Conservation (phyloP, 2,329 filamentous ascomycete species). For the Polytolypa hystricis region DNA sequence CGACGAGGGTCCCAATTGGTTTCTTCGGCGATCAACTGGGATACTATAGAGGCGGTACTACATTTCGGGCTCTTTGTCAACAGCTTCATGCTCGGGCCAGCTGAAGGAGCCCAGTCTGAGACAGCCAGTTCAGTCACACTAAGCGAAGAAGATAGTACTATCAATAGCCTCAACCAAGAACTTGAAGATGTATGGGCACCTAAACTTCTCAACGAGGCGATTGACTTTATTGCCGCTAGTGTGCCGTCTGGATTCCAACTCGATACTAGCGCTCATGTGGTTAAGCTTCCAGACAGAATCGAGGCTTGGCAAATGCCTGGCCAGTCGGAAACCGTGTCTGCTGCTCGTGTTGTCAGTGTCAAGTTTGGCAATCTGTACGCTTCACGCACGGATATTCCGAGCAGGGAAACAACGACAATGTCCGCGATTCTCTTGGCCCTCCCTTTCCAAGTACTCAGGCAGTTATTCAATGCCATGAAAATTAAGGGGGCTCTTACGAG, state of each 20-base stretch:
- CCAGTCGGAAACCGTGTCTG: constrained; percentile 11
- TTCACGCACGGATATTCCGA: constrained; percentile 10
- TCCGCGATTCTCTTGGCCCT: constrained; percentile 21
- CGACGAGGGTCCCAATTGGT: constrained; percentile 18
- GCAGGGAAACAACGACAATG: constrained; percentile 10
- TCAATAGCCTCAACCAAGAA: constrained; percentile 6
- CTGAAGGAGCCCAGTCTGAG: not conserved
- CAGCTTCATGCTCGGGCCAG: constrained; percentile 14
- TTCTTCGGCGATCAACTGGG: constrained; percentile 17
- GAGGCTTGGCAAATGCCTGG: constrained; percentile 16
- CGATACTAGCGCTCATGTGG: constrained; percentile 16
- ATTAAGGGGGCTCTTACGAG: constrained; percentile 9
- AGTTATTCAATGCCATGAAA: constrained; percentile 14
- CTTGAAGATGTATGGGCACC: constrained; percentile 8
- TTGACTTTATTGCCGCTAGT: constrained; percentile 17
- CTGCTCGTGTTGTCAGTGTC: constrained; percentile 14
- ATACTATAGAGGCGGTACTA: constrained; percentile 20
- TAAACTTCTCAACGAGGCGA: constrained; percentile 11
- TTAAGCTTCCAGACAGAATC: constrained; percentile 14
- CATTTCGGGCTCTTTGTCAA: constrained; percentile 17
- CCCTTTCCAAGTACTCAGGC: constrained; percentile 16
- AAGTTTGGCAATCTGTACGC: constrained; percentile 15
- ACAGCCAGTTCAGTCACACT: not conserved
- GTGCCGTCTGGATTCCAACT: constrained; percentile 17
- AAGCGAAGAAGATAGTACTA: not conserved